Base-by-base conservation (phyloP, 2,329 filamentous ascomycete species). In the Pseudocercospora crystallina region DNA sequence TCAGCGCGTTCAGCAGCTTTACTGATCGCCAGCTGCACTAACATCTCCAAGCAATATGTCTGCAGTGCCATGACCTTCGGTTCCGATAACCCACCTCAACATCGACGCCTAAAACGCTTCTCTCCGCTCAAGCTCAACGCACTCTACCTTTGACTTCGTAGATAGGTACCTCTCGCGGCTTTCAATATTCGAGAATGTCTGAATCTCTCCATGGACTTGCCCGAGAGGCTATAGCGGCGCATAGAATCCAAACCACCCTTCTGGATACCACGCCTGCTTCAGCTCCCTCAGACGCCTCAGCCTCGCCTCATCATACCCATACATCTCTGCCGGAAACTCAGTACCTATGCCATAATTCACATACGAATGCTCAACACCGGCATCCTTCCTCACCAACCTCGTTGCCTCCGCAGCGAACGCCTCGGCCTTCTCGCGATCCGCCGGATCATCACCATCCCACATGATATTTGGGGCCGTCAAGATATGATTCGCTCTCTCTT, bases 161-260 rank as follows among this genome's bases (percentile, higher is more conserved):
- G n/a, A n/a, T n/a, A n/a, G n/a, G n/a, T n/a, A n/a, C n/a, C n/a
- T n/a, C n/a, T n/a, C n/a, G n/a, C n/a, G n/a, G n/a, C n/a, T n/a
- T n/a, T n/a, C n/a, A n/a, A n/a, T n/a, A n/a, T n/a, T n/a, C n/a
- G n/a, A n/a, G n/a, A n/a, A n/a, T n/a, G n/a, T n/a, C n/a, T n/a
- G n/a, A n/a, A n/a, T n/a, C n/a, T n/a, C n/a, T n/a, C n/a, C n/a
- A n/a, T n/a, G n/a, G n/a, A n/a, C n/a, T n/a, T n/a, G n/a, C n/a
- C n/a, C n/a, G n/a, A n/a, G n/a, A n/a, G n/a, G 7, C 20, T 7
- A 7, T 14, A 44, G 34, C 11, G 42, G 42, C n/a, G 42, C 42
- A 44, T 44, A 34, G 42, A 44, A 44, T 2, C 42, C 30, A 44
- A 44, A 44, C 30, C 42, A 10, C 13, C 35, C 35, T 30, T 44